A percentile compares a stretch with the other conserved stretches of the same genome.
phyloP scores from a whole-genome alignment of 352 stramenopile genomes.

The Pythium periplocum region DNA sequence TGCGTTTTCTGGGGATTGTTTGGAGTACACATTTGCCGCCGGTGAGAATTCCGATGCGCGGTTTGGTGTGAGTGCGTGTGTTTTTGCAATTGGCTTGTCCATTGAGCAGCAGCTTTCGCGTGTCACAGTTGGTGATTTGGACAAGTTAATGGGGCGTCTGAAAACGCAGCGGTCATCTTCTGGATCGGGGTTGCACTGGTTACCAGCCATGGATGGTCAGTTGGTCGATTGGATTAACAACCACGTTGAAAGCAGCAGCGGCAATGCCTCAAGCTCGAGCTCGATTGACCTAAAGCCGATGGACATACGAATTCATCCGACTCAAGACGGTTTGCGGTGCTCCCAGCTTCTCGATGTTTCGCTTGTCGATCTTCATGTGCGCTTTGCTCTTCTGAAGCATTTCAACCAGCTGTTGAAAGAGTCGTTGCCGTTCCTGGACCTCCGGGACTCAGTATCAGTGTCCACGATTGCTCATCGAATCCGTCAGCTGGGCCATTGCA shows the following conservation, averaged over 20 bases:
- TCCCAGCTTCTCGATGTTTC: conserved; percentile 55
- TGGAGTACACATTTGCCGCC: conserved; percentile 56
- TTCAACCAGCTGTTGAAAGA: conserved; percentile 70
- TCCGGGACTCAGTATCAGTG: conserved; percentile 59
- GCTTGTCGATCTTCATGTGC: conserved; percentile 55
- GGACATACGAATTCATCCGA: conserved; percentile 66
- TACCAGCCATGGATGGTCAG: conserved; percentile 70
- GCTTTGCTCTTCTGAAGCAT: conserved; percentile 80
- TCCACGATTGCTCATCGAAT: conserved; percentile 76
- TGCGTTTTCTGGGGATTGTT: conserved; percentile 41
- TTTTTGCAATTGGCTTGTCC: conserved; percentile 52
- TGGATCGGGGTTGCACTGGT: conserved; percentile 28
- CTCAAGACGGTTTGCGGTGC: conserved; percentile 68
- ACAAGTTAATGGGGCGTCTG: conserved; percentile 20
- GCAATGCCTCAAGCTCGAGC: conserved; percentile 15
- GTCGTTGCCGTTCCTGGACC: conserved; percentile 65
- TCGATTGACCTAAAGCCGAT: conserved; percentile 64
- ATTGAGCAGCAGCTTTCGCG: conserved; percentile 61
- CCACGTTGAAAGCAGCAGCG: conserved; percentile 41
- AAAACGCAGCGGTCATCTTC: conserved; percentile 4
- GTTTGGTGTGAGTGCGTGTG: conserved; percentile 54
- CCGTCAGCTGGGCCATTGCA: conserved; percentile 69
- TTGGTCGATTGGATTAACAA: conserved; percentile 87
- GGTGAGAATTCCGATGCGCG: conserved; percentile 50
- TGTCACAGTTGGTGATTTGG: conserved; percentile 31